phyloP scores from a whole-genome alignment of 192 early-diverging fungal species.

The Funneliformis mosseae region DNA sequence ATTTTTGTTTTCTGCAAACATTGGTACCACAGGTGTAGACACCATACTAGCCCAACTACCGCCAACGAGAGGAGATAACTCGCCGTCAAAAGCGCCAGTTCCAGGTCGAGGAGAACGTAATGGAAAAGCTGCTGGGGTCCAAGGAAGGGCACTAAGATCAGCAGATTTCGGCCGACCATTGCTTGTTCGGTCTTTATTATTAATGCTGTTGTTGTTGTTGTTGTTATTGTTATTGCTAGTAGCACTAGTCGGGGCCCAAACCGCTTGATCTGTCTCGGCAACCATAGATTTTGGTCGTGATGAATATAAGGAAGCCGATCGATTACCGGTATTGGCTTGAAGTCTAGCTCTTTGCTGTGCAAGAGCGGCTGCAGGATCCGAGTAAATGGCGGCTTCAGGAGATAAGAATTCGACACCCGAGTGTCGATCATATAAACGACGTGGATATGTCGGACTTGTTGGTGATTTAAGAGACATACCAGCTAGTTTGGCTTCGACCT shows the following conservation, averaged over 20 bases:
- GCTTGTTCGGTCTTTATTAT: constrained; percentile 30
- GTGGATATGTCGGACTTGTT: constrained; percentile 39
- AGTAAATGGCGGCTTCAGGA: constrained; percentile 27
- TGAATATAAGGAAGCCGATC: constrained; percentile 23
- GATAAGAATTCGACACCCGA: constrained; percentile 41
- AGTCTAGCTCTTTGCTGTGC: constrained; percentile 29
- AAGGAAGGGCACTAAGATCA: constrained; percentile 33
- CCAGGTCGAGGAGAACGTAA: constrained; percentile 30
- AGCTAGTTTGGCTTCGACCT: constrained; percentile 49
- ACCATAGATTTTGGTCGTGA: constrained; percentile 35
- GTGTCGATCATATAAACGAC: constrained; percentile 63
- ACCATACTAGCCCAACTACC: constrained; percentile 38
- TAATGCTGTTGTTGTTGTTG: constrained; percentile 20
- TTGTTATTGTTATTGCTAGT: background rate
- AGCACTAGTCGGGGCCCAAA: constrained; percentile 23
- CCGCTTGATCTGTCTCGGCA: constrained; percentile 31
- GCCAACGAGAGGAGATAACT: constrained; percentile 29
- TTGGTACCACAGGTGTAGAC: constrained; percentile 33
- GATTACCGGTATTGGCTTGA: constrained; percentile 28
- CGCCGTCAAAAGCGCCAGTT: constrained; percentile 28
- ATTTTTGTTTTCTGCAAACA: constrained; percentile 34
- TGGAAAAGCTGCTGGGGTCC: constrained; percentile 21
- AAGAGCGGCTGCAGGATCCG: constrained; percentile 32
- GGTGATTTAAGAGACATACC: constrained; percentile 36
- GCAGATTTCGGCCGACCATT: constrained; percentile 34